These are phyloP conservation scores for Colletotrichum aenigma DNA, from an alignment of 2,329 filamentous ascomycete species.

Conservation along the genomic window DNA sequence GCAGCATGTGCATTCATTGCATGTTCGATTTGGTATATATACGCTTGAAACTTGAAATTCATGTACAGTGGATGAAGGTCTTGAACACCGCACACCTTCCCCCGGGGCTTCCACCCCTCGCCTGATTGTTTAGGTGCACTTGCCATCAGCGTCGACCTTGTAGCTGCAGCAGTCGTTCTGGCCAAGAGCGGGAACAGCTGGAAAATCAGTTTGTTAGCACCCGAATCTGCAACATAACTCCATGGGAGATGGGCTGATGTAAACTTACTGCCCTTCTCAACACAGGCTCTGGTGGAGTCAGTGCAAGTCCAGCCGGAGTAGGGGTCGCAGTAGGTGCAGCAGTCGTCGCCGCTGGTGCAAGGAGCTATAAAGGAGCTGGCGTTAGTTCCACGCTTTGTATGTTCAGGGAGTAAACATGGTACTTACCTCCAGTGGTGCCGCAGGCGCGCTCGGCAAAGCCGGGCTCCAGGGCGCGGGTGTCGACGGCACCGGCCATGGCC, in stretches of 20 bases:
- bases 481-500: background rate
- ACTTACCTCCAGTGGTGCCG: background rate
- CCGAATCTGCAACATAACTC: background rate
- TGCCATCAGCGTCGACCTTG: background rate
- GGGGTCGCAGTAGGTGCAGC: conserved; percentile 5
- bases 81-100: background rate
- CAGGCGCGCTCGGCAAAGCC: background rate
- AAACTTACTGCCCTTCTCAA: background rate
- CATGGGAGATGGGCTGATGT: background rate
- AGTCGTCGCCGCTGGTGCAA: background rate
- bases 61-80: background rate
- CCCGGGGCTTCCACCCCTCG: background rate
- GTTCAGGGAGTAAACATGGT: background rate
- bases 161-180: background rate
- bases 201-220: background rate
- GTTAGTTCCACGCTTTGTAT: background rate
- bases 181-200: background rate
- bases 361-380: background rate
- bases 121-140: background rate
- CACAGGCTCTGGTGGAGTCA: background rate
- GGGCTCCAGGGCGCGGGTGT: background rate
- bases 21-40: background rate
- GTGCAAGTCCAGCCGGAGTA: background rate
- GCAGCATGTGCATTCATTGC: background rate
- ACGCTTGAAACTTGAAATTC: background rate